Base-by-base conservation (phyloP, 805 yeast species). In the Millerozyma miso region DNA sequence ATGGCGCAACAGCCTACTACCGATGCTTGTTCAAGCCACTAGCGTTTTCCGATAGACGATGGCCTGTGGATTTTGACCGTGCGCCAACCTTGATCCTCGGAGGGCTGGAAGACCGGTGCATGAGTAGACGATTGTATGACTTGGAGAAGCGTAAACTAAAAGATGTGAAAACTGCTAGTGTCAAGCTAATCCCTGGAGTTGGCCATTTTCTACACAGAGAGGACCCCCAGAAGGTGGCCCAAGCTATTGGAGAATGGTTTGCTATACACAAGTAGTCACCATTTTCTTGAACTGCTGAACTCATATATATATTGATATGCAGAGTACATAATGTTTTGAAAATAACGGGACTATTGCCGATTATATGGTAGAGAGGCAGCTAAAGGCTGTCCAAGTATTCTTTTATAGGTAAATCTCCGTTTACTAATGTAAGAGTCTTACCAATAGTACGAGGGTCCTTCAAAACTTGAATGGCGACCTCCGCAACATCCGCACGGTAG, bases 401-500 rank as follows among this genome's bases (percentile, higher is more conserved):
- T 7, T 13, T 15, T n/a, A 32, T 32, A 32, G 34, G 14, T 7
- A 32, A n/a, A 15, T 32, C 14, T 32, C 34, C 34, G 14, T 32
- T 32, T 15, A 32, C 14, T 6, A 32, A 13, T 8, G 34, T 32
- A 7, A 32, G 17, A n/a, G 34, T 60, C 57, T 70, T 73, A 17
- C 70, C 65, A 31, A 57, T 60, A 0, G 81, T 71, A 4, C 46
- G 51, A n/a, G 56, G 48, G 35, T 67, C 54, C 39, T 60, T 56
- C 48, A 79, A 50, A 3, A 64, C 51, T 39, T 65, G 65, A 13
- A 65, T 57, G 6, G 77, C 66, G 19, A 67, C 70, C 31, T 45
- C 43, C 3, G 86, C 86, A 14, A 81, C 85, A 54, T 81, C 85
- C 17, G 62, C 79, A 46, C 86, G 70, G 31, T 66, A 53, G 33